A percentile compares a stretch with the other conserved stretches of the same genome.
phyloP scores from a whole-genome alignment of 2,329 filamentous ascomycete species.

The Rhytidhysteron rufulum region DNA sequence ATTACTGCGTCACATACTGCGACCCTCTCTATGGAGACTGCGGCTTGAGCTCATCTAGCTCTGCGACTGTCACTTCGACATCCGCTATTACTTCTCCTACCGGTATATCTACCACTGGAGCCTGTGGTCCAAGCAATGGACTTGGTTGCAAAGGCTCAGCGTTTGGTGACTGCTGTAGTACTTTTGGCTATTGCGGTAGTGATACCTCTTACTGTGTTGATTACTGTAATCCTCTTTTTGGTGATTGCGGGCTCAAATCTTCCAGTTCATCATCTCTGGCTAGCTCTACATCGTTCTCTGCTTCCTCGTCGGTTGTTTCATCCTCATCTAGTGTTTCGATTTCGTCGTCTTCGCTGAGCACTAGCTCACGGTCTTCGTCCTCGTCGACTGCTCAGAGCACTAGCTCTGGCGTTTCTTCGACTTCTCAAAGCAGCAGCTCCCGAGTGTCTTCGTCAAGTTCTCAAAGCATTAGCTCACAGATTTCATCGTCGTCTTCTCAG shows the following conservation, averaged over 20 bases:
- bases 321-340: background rate
- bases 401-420: background rate
- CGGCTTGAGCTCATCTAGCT: conserved; percentile 1
- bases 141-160: background rate
- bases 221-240: background rate
- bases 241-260: background rate
- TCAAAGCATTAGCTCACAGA: no score
- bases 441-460: conserved; percentile 1
- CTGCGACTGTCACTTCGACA: background rate
- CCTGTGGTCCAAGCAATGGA: background rate
- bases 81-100: background rate
- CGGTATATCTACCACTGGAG: background rate
- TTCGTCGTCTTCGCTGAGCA: background rate
- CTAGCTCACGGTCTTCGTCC: background rate
- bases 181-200: background rate
- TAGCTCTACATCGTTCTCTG: background rate
- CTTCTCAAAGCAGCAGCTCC: background rate
- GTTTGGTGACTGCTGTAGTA: background rate
- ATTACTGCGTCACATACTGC: conserved; percentile 9
- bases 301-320: background rate
- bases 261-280: background rate
- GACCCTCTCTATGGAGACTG: conserved; percentile 9
- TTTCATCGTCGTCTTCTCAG: conserved; percentile 1
- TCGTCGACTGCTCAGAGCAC: background rate
- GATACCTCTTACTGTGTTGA: background rate